Conservation (phyloP, 177 flowering plant genomes). For the Tripterygium wilfordii region DNA sequence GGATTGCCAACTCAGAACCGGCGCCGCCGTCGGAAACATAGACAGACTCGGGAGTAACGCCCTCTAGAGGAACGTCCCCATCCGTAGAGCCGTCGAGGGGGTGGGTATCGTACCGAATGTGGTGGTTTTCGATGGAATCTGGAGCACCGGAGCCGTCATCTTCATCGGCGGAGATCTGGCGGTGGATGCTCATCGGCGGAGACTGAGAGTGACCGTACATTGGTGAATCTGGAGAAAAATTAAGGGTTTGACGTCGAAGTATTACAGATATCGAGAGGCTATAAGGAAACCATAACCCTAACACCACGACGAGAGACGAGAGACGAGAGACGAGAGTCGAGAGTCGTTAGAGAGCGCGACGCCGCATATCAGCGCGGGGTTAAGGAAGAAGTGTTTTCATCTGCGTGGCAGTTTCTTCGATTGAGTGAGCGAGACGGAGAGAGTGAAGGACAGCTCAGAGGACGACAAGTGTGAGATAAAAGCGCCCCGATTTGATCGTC, state of each 20-base stretch:
- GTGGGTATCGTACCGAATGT: slow-evolving; percentile 24
- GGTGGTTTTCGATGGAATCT: slow-evolving; percentile 16
- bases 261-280: slow-evolving; percentile 12
- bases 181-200: slow-evolving; percentile 18
- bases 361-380: no score
- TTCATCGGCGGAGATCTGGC: slow-evolving; percentile 22
- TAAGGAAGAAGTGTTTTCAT: no score
- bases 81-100: slow-evolving; percentile 13
- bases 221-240: background rate
- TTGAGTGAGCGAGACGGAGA: no score
- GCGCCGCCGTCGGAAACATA: slow-evolving; percentile 9
- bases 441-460: no score
- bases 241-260: slow-evolving; percentile 16
- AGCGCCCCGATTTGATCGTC: no score
- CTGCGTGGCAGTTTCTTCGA: no score
- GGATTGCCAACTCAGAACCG: slow-evolving; percentile 11
- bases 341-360: no score
- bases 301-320: no score
- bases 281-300: no score
- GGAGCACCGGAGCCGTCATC: slow-evolving; percentile 21
- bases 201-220: slow-evolving; percentile 28
- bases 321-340: no score
- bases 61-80: slow-evolving; percentile 20
- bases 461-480: no score
- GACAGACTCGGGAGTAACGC: slow-evolving; percentile 15